Evolutionary conservation across 1,139 yeast genomes (phyloP), one percentile per base, ranked within the genome.

Genomic region (Zhuliangozyma blackwelliae): DNA sequence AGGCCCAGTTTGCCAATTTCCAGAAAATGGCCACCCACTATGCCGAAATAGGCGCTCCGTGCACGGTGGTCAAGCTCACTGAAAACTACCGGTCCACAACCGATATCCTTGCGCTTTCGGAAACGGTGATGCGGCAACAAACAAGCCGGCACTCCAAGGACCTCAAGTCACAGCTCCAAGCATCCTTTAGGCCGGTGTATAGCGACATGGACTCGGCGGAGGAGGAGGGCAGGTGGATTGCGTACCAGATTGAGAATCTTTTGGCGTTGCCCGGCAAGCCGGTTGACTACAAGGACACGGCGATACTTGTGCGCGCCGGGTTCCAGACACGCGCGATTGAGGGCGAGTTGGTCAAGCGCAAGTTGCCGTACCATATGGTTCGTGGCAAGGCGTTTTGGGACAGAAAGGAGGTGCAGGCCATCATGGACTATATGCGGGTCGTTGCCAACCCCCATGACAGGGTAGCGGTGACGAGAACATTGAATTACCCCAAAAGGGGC

Each of bases 371-470:
- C 50, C 57, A 59, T 10, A 71, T 89, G 49, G 67, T 82, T 1
- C 77, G 82, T 36, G 96, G 96, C 0, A 67, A 68, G 35, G 82
- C 87, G 1, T 86, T 88, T 50, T 86, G 95, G 90, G 89, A 85
- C 29, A 61, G 85, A 27, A 75, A 74, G 40, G 96, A 87, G 52
- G 81, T 87, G 10, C 63, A 68, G 13, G 63, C 76, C 0, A 66
- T 86, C 38, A 43, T 89, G 34, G 86, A 82, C 51, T 78, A 82
- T 45, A 53, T 92, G 25, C 67, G 86, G 35, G 76, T 79, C 1
- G 64, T 85, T 9, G 67, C 76, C 3, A 75, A 80, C 29, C 75
- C 72, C 12, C 56, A 59, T 36, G 49, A 45, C 33, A 28, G 31
- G 12, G 27, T 40, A 19, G 30, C 47, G 8, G 63, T 77, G 28